Evolutionary conservation across 1,139 yeast species (phyloP).

Genomic region (Suhomyces wounanorum): DNA sequence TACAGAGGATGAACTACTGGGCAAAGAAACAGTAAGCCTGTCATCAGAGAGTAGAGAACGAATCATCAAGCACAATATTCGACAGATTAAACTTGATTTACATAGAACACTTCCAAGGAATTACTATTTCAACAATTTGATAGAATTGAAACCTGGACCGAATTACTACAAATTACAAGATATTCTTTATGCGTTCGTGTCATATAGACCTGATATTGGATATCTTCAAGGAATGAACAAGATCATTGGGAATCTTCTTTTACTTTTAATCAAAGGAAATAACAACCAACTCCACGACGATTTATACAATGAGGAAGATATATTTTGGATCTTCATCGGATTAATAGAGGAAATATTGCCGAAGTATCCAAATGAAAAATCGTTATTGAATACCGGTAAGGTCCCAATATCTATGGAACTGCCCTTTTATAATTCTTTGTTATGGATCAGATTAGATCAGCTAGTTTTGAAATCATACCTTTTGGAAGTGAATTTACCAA

Average conservation of each 20-base stretch:
- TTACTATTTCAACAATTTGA: conserved; percentile 46
- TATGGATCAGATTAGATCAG: conserved; percentile 46
- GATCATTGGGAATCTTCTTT: conserved; percentile 53
- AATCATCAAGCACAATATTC: conserved; percentile 28
- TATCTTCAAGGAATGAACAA: conserved; percentile 69
- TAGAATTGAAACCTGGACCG: conserved; percentile 52
- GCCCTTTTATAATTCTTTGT: conserved; percentile 34
- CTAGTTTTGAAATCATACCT: conserved; percentile 23
- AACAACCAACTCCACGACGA: conserved; percentile 19
- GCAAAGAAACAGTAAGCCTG: background rate
- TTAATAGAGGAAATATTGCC: conserved; percentile 57
- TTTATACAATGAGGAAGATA: conserved; percentile 48
- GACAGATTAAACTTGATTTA: conserved; percentile 56
- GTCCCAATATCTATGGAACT: conserved; percentile 1
- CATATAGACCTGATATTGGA: conserved; percentile 52
- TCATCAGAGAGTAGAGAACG: conserved; percentile 1
- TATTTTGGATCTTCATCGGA: conserved; percentile 58
- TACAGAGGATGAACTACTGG: conserved; percentile 1
- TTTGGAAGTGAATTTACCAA: conserved; percentile 38
- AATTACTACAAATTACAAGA: conserved; percentile 51
- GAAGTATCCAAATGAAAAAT: conserved; percentile 22
- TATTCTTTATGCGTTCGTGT: conserved; percentile 55
- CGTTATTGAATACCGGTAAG: background rate
- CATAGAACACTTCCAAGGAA: conserved; percentile 60
- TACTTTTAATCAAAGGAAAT: conserved; percentile 29